Evolutionary conservation across 106 monocot genomes (phyloP), one percentile per base, ranked within the genome.

Genomic region (Dioscorea alata): DNA sequence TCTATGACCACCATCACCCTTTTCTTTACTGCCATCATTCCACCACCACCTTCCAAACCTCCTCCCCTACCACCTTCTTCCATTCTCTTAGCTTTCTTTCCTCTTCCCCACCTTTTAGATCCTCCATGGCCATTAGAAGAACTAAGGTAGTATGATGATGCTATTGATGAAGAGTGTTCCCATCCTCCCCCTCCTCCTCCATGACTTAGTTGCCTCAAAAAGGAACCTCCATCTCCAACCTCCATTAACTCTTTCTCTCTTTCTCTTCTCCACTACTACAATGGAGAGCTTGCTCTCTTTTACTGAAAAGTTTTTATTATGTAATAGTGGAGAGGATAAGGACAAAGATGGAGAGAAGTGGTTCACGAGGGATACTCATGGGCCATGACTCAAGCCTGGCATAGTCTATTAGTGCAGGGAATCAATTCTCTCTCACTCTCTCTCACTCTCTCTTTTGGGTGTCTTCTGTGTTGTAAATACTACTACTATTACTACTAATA

Each of bases 1-100:
- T 94, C 94, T 2, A 94, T 72, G 72, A 94, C 83, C 50, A 88
- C 94, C 76, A 94, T 81, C 72, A 94, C 90, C 61, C 94, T 77
- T 81, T 90, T 94, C 79, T 83, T 82, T 71, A 58, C 65, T 58
- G 62, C 77, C 75, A 63, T 61, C 48, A 72, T 64, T 17, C 59
- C 33, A n/a, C 20, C 66, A 22, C 4, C 23, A 34, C 10, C 50
- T 25, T 19, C 23, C 33, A 42, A n/a, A 48, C 21, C 59, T 63
- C 50, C 33, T 42, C 68, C 50, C 52, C 48, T 54, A 18, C 50
- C 73, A 23, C 68, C 68, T 48, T 19, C 48, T 4, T 33, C 48
- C 22, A 42, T 23, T 13, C 32, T 62, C 61, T 21, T 22, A 14
- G 1, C 22, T 23, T 23, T 49, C 23, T 22, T 59, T 10, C 24